Percentiles rank a stretch among this genome's conserved stretches.
These are phyloP conservation scores for Daldinia vernicosa DNA, from an alignment of 495 filamentous ascomycete species.

Conservation along the genomic window DNA sequence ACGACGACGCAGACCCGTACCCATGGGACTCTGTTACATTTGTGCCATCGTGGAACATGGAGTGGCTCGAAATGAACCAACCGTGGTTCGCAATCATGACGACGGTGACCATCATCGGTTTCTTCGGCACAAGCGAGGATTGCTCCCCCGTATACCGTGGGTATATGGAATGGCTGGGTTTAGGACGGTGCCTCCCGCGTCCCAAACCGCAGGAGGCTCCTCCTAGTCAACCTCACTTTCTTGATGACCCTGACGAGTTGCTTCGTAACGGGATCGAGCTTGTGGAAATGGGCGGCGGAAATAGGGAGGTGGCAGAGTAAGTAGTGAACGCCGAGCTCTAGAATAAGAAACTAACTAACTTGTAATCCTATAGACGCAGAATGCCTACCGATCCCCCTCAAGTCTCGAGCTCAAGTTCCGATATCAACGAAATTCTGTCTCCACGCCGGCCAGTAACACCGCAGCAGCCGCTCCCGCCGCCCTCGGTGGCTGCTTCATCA, in stretches of 20 bases:
- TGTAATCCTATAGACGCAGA: neutral
- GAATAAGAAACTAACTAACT: neutral
- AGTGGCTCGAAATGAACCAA: conserved; percentile 61
- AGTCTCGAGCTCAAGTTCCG: neutral
- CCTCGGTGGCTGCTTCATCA: neutral
- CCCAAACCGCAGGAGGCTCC: conserved; percentile 15
- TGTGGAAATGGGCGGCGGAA: neutral
- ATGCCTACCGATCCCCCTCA: neutral
- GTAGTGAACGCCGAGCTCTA: neutral
- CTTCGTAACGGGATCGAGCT: conserved; percentile 1
- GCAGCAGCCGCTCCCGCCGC: neutral
- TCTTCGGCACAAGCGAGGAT: conserved; percentile 85
- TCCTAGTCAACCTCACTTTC: neutral
- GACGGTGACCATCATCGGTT: conserved; percentile 70
- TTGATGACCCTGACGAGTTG: neutral
- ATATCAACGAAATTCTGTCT: neutral
- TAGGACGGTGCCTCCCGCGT: conserved; percentile 60
- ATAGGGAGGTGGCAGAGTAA: neutral
- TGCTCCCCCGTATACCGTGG: conserved; percentile 75
- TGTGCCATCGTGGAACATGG: conserved; percentile 62
- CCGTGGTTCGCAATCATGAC: conserved; percentile 72
- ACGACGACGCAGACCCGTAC: conserved; percentile 47
- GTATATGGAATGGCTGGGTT: conserved; percentile 59
- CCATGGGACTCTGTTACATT: conserved; percentile 69
- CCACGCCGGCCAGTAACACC: neutral